Evolutionary conservation across 2,329 filamentous ascomycete genomes (phyloP).

Genomic region (Trichoderma afroharzianum): DNA sequence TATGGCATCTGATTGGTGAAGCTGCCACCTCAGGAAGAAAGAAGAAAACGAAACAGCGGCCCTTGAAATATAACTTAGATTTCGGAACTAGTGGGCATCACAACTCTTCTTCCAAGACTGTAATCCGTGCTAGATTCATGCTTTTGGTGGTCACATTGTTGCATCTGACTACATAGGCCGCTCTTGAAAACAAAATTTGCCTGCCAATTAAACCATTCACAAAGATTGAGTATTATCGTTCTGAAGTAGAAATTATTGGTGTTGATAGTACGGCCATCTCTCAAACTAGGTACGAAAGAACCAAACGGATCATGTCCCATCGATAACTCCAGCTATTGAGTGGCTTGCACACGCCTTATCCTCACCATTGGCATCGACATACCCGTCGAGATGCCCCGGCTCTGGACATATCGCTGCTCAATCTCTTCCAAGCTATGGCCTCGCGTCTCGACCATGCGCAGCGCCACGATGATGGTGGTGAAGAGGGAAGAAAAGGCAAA

Average conservation of each 20-base stretch:
- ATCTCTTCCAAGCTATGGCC: constrained; percentile 42
- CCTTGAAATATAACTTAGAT: too few species aligned
- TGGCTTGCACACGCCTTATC: not conserved
- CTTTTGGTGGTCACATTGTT: too few species aligned
- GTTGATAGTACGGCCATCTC: not conserved
- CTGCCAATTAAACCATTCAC: too few species aligned
- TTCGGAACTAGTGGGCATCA: not conserved
- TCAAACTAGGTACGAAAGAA: not conserved
- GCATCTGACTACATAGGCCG: too few species aligned
- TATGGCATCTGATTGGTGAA: too few species aligned
- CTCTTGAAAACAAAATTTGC: too few species aligned
- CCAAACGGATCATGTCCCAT: not conserved
- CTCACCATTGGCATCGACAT: not conserved
- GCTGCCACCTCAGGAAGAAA: too few species aligned
- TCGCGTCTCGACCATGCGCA: constrained; percentile 43
- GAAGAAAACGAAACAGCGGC: too few species aligned
- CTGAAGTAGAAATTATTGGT: accelerated
- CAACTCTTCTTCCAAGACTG: not conserved
- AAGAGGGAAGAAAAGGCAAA: constrained; percentile 40
- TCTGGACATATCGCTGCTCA: constrained; percentile 6
- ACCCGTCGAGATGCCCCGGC: not conserved
- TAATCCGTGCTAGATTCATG: too few species aligned
- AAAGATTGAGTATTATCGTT: not conserved
- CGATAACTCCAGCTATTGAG: not conserved
- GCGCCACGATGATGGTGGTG: constrained; percentile 33